These are phyloP conservation scores for Beta macrorhiza DNA, from an alignment of 179 eudicot species.

Conservation along the genomic window DNA sequence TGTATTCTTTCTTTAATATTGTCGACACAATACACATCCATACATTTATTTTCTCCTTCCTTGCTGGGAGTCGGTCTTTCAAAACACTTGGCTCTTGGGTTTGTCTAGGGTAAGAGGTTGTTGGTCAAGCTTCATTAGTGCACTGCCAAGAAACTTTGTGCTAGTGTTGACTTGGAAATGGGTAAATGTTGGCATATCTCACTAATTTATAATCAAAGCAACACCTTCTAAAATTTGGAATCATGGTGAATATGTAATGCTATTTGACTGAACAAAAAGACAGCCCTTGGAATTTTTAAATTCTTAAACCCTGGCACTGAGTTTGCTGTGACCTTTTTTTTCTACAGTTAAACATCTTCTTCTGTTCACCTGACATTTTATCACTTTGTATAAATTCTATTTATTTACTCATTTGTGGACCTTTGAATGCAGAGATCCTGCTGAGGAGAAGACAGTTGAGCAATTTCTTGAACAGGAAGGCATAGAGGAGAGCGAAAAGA, in stretches of 20 bases:
- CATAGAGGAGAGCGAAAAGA: slow-evolving; percentile 56
- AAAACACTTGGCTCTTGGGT: not conserved
- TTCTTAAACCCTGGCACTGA: not conserved
- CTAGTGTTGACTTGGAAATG: not conserved
- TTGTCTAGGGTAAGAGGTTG: not conserved
- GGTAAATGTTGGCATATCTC: not conserved
- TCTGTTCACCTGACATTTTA: not conserved
- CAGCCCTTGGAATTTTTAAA: not conserved
- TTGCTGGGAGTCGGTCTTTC: not conserved
- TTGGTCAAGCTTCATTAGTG: not conserved
- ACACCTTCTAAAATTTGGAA: not conserved
- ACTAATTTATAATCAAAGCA: too few species aligned
- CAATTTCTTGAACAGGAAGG: slow-evolving; percentile 72
- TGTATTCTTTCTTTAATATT: not conserved
- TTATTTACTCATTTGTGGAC: slow-evolving; percentile 15
- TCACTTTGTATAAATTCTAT: not conserved
- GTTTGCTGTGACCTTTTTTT: not conserved
- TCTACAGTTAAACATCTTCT: not conserved
- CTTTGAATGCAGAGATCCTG: slow-evolving; percentile 52
- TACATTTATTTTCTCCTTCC: not conserved
- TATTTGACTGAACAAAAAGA: not conserved
- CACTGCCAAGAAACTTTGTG: not conserved
- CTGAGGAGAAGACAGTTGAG: slow-evolving; percentile 71
- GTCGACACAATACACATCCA: not conserved
- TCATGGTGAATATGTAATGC: not conserved